These are phyloP conservation scores for Schrenkiella parvula DNA, from an alignment of 345 rosid genomes.

Conservation along the genomic window DNA sequence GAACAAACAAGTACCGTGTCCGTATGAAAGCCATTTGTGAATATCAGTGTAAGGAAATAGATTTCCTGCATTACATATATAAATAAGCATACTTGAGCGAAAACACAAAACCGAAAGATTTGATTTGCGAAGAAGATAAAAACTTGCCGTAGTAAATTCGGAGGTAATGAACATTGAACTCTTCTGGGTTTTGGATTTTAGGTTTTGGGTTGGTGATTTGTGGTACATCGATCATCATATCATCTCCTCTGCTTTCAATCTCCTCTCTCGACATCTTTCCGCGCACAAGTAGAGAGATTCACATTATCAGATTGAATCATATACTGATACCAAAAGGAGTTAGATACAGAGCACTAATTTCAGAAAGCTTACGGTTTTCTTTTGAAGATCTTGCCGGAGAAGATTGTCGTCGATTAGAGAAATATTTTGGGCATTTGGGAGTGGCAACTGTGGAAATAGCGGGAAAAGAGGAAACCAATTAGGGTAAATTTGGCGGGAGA, in stretches of 20 bases:
- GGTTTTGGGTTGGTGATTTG: constrained; percentile 19
- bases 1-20: constrained; percentile 52
- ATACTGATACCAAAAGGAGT: not conserved
- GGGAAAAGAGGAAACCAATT: constrained; percentile 15
- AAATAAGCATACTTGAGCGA: not conserved
- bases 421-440: not conserved
- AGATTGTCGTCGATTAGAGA: not conserved
- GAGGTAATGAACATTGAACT: constrained; percentile 57
- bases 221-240: constrained; percentile 50
- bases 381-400: not conserved
- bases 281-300: not conserved
- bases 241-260: constrained; percentile 42
- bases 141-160: constrained; percentile 63
- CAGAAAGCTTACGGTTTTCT: constrained; percentile 11
- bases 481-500: constrained; percentile 25
- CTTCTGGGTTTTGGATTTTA: constrained; percentile 36
- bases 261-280: constrained; percentile 45
- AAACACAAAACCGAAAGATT: not conserved
- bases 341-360: not conserved
- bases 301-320: not conserved
- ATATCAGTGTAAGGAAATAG: constrained; percentile 76
- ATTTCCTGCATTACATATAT: constrained; percentile 49
- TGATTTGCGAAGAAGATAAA: not conserved
- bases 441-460: not conserved
- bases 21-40: constrained; percentile 85